Conservation (phyloP, 73 alveolate species). For the Paramecium octaurelia region DNA sequence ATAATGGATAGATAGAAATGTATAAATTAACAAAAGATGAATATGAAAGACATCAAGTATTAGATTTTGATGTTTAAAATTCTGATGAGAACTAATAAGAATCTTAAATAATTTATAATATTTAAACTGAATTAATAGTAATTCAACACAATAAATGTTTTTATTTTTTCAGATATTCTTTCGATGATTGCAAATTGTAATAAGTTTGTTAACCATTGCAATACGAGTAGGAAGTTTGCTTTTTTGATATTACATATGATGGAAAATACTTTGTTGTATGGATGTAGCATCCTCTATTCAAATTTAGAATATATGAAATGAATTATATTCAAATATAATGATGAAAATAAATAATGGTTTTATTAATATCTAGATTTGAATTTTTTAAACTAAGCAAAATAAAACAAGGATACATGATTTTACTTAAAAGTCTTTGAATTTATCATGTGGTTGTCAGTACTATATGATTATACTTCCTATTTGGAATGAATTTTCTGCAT, state of each 20-base stretch:
- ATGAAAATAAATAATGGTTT: neutral
- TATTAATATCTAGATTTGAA: too few relatives aligned
- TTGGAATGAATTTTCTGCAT: too few relatives aligned
- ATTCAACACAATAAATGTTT: neutral
- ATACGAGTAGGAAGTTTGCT: neutral
- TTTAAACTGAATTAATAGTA: neutral
- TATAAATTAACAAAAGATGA: neutral
- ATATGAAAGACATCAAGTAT: neutral
- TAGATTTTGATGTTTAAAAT: neutral
- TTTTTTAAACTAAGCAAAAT: too few relatives aligned
- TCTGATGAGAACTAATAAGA: neutral
- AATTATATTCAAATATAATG: neutral
- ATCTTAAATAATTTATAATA: neutral
- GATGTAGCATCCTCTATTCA: neutral
- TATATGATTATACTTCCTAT: too few relatives aligned
- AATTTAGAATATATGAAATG: neutral
- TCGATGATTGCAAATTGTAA: neutral
- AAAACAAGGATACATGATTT: too few relatives aligned
- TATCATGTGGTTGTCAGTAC: too few relatives aligned
- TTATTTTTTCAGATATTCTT: neutral
- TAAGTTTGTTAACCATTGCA: neutral
- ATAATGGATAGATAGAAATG: neutral
- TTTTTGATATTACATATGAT: neutral
- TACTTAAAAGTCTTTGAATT: too few relatives aligned
- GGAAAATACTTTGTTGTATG: neutral